Base-by-base conservation (phyloP, 2,329 filamentous ascomycete species). In the Botrytis tulipae region DNA sequence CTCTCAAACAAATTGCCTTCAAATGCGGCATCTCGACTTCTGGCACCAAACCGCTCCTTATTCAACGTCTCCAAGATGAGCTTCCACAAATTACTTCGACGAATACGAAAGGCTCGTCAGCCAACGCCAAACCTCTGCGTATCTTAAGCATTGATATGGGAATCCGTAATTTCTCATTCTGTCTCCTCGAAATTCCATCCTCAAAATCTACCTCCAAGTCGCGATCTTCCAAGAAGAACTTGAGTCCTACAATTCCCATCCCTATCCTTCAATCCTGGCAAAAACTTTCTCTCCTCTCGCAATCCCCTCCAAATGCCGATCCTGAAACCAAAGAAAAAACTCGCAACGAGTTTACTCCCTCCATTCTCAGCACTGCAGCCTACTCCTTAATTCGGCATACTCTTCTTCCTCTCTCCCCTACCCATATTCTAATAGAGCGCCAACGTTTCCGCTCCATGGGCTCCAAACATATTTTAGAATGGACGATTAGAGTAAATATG, bases 91-190 rank as follows among this genome's bases (percentile, higher is more conserved):
- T 73, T 40, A 59, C 48, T 7, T 71, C 35, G 16, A 42, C 71
- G 16, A n/a, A 25, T 2, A 29, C 74, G 48, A 75, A 78, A n/a
- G 29, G 76, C 78, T 73, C 73, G 40, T 67, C 73, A 54, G 44
- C 75, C 54, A 22, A 54, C 32, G 32, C 75, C 48, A 68, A 74
- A 73, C 73, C 75, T 25, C 48, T 73, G 35, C 76, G 90, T 61
- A 85, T 96, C 37, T 82, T 96, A 48, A 95, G 92, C 80, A 91
- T 97, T 75, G 93, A 97, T 81, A 92, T 96, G 89, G 93, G 93
- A 6, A 92, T 97, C 76, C 89, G 89, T 61, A 97, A 97, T 80
- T 84, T 97, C 6, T 93, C 93, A 1, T 93, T 90, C 80, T 92
- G 92, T 76, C 85, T 93, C 75, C 81, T 93, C 12, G 77, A 79